Conservation (phyloP, 768 basidiomycete genomes). For the Russula sp. region DNA sequence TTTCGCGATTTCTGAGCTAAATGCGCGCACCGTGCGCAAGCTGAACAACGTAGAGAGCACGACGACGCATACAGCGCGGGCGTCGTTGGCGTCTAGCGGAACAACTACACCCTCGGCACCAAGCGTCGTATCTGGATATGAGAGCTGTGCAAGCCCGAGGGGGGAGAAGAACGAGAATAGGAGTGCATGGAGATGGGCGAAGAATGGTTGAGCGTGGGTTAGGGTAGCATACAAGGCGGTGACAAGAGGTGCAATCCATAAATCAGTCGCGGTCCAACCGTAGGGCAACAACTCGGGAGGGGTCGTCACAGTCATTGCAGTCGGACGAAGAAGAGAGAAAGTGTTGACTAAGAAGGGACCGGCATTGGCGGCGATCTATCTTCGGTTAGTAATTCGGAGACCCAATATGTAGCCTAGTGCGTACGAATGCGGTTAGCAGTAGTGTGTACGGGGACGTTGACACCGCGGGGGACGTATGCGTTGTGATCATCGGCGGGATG, state of each 20-base stretch:
- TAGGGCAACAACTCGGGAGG: constrained; percentile 75
- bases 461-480: constrained; percentile 16
- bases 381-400: constrained; percentile 2
- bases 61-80: constrained; percentile 20
- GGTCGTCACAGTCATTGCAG: constrained; percentile 60
- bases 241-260: constrained; percentile 78
- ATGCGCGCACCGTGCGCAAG: constrained; percentile 15
- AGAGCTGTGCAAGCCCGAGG: constrained; percentile 11
- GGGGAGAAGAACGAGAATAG: constrained; percentile 22
- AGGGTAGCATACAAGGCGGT: constrained; percentile 76
- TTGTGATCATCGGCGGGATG: constrained; percentile 19
- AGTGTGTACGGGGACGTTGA: constrained; percentile 22
- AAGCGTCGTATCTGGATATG: background rate
- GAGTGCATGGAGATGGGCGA: constrained; percentile 20
- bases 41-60: constrained; percentile 16
- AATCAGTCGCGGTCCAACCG: constrained; percentile 80
- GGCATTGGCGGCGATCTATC: constrained; percentile 31
- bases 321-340: constrained; percentile 69
- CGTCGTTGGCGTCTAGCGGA: constrained; percentile 15
- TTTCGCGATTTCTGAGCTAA: background rate
- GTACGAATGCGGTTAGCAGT: constrained; percentile 21
- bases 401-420: background rate
- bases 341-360: constrained; percentile 77
- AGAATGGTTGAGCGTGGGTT: constrained; percentile 83
- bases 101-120: constrained; percentile 1